Evolutionary conservation across 2,329 filamentous ascomycete species (phyloP).

Genomic region (Stenocarpella maydis): DNA sequence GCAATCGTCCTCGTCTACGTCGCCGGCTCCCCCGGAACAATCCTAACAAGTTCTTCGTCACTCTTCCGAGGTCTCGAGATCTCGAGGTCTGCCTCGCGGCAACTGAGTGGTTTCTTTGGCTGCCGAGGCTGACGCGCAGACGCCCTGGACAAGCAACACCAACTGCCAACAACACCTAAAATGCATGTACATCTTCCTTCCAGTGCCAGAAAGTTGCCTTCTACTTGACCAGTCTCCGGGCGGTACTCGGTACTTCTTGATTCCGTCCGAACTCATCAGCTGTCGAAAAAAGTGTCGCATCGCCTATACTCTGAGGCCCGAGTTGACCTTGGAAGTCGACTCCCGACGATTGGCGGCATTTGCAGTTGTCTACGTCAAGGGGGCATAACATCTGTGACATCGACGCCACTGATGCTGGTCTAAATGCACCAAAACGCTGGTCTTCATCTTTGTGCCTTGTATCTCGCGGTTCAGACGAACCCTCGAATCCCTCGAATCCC

Average conservation of each 20-base stretch:
- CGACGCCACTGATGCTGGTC: not conserved
- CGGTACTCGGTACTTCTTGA: conserved; percentile 1
- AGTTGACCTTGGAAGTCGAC: not conserved
- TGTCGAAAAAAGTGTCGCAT: not conserved
- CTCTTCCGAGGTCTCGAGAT: no score
- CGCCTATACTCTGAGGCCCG: not conserved
- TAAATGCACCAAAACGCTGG: not conserved
- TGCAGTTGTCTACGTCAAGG: not conserved
- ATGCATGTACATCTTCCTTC: not conserved
- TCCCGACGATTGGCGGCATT: not conserved
- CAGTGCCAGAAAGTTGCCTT: conserved; percentile 9
- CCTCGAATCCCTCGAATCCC: conserved; percentile 51
- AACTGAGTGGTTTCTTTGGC: not conserved
- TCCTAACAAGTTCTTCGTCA: no score
- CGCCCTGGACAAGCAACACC: not conserved
- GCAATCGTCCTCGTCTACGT: not conserved
- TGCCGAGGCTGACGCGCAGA: conserved; percentile 9
- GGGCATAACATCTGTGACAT: not conserved
- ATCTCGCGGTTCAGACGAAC: conserved; percentile 41
- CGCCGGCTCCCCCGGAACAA: not conserved
- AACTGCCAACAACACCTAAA: not conserved
- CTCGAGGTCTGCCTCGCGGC: conserved; percentile 14
- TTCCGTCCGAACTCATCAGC: conserved; percentile 12
- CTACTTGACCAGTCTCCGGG: conserved; percentile 8
- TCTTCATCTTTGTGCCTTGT: not conserved